Conservation (phyloP, 305 asterid species). For the Plantago rigida region DNA sequence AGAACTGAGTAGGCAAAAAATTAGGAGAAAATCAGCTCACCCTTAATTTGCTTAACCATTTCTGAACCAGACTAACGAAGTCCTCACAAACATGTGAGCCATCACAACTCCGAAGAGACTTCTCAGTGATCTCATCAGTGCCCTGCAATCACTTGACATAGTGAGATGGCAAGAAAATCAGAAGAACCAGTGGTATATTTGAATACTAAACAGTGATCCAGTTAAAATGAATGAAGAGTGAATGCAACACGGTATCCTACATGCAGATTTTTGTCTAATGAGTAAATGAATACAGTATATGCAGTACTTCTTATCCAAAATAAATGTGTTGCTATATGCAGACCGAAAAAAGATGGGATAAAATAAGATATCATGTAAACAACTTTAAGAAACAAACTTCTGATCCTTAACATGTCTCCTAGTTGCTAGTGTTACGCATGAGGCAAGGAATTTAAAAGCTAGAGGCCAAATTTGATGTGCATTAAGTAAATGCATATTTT, state of each 20-base stretch:
- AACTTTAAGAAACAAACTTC: constrained; percentile 7
- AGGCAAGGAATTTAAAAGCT: not conserved
- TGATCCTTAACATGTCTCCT: not conserved
- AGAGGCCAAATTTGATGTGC: too few species aligned
- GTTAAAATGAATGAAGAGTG: too few species aligned
- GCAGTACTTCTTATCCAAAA: not conserved
- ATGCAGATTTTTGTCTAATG: too few species aligned
- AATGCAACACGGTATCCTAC: too few species aligned
- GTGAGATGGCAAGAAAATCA: constrained; percentile 18
- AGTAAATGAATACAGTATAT: not conserved
- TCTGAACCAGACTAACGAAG: constrained; percentile 65
- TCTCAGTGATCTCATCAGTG: constrained; percentile 75
- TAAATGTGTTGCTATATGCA: constrained; percentile 1
- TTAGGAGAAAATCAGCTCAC: constrained; percentile 26
- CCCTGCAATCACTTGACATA: constrained; percentile 47
- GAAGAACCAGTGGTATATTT: not conserved
- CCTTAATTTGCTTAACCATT: constrained; percentile 78
- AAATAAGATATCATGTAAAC: constrained; percentile 14
- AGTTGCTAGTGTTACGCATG: not conserved
- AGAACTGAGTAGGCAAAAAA: too few species aligned
- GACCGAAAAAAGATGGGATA: constrained; percentile 2
- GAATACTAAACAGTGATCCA: too few species aligned
- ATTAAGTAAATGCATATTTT: not conserved
- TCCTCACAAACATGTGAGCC: constrained; percentile 69
- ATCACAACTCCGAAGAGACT: constrained; percentile 63